Conservation (phyloP, 2,329 filamentous ascomycete genomes). For the Akanthomyces lecanii region DNA sequence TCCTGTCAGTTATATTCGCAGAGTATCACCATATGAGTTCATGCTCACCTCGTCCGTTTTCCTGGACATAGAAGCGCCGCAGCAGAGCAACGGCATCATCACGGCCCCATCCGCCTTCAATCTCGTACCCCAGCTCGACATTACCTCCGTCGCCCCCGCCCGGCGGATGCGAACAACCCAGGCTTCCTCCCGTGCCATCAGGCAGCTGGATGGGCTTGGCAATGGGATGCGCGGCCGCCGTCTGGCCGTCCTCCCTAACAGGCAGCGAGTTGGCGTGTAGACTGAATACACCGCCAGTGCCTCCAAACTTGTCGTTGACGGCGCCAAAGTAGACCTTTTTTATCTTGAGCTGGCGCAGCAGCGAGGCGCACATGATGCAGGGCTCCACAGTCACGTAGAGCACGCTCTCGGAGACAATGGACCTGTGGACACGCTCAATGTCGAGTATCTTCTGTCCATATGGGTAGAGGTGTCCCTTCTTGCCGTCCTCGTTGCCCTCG, state of each 20-base stretch:
- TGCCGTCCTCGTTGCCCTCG: slow-evolving; percentile 49
- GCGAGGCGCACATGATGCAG: slow-evolving; percentile 97
- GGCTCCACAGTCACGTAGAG: slow-evolving; percentile 98
- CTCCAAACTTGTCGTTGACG: slow-evolving; percentile 93
- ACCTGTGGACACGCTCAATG: slow-evolving; percentile 55
- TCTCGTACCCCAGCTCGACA: slow-evolving; percentile 74
- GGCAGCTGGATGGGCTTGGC: slow-evolving; percentile 34
- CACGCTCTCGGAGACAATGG: slow-evolving; percentile 65
- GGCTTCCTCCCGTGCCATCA: slow-evolving; percentile 31
- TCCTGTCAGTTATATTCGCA: slow-evolving; percentile 18
- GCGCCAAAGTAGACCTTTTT: slow-evolving; percentile 92
- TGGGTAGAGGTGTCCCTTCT: slow-evolving; percentile 54
- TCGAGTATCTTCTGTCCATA: slow-evolving; percentile 58
- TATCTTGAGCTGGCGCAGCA: slow-evolving; percentile 83
- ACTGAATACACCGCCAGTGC: slow-evolving; percentile 87
- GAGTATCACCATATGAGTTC: not conserved
- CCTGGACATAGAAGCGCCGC: slow-evolving; percentile 93
- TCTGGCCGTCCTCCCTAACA: slow-evolving; percentile 32
- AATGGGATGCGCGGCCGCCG: slow-evolving; percentile 38
- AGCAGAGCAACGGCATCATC: slow-evolving; percentile 92
- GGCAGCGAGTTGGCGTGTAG: slow-evolving; percentile 64
- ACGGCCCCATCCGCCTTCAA: slow-evolving; percentile 80
- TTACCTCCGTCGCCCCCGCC: slow-evolving; percentile 56
- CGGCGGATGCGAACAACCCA: slow-evolving; percentile 35
- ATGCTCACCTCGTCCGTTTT: slow-evolving; percentile 79